Percentiles rank a stretch among this genome's conserved stretches.
phyloP scores from a whole-genome alignment of 2,329 filamentous ascomycete genomes.

The Aspergillus vadensis region DNA sequence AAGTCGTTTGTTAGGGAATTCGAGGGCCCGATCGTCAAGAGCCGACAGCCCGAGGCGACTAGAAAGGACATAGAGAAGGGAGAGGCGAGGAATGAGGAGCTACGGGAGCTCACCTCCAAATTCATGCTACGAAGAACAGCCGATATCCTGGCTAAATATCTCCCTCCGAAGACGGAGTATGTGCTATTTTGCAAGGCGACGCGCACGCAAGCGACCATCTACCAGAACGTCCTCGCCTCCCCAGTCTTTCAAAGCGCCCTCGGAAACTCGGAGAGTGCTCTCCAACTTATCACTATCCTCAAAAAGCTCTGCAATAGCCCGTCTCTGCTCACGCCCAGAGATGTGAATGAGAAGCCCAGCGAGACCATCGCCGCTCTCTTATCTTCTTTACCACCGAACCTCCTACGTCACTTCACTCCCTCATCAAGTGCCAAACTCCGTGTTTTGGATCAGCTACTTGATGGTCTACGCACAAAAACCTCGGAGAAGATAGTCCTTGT shows the following conservation, averaged over 20 bases:
- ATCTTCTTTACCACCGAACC: constrained; percentile 56
- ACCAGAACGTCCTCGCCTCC: constrained; percentile 65
- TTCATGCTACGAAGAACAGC: constrained; percentile 69
- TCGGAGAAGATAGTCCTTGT: constrained; percentile 72
- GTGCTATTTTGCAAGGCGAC: constrained; percentile 68
- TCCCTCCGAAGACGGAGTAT: constrained; percentile 68
- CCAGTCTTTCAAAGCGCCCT: constrained; percentile 64
- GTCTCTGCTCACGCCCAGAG: constrained; percentile 58
- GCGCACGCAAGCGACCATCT: constrained; percentile 60
- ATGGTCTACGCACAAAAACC: constrained; percentile 61
- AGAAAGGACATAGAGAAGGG: constrained; percentile 65
- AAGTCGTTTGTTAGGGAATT: constrained; percentile 66
- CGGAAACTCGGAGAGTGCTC: constrained; percentile 62
- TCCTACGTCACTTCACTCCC: constrained; percentile 57
- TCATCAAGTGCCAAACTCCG: constrained; percentile 67
- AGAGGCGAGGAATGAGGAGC: constrained; percentile 61
- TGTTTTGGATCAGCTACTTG: constrained; percentile 66
- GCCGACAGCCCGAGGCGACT: constrained; percentile 64
- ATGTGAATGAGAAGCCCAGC: constrained; percentile 49
- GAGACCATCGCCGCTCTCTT: constrained; percentile 53
- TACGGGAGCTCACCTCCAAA: constrained; percentile 60
- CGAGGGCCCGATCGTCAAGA: constrained; percentile 64
- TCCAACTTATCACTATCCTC: constrained; percentile 70
- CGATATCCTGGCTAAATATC: constrained; percentile 65
- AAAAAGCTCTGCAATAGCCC: constrained; percentile 77